Percentiles rank a stretch among this genome's conserved stretches.
phyloP scores from a whole-genome alignment of 208 protist genomes.

The Leishmania amazonensis region DNA sequence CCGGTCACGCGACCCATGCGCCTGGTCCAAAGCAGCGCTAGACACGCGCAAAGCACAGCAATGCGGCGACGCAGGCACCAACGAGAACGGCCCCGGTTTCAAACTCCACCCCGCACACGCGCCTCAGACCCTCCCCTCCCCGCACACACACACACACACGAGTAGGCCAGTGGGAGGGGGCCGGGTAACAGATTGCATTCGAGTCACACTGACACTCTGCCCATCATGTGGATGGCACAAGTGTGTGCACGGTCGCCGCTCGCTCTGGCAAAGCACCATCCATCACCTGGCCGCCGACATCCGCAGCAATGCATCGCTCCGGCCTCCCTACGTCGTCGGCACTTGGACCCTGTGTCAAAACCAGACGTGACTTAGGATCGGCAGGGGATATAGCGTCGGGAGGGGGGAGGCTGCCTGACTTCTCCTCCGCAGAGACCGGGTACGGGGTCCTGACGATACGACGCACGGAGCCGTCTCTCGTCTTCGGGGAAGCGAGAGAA shows the following conservation, averaged over 20 bases:
- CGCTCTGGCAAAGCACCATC: not conserved
- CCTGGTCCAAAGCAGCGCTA: not conserved
- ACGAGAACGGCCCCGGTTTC: not conserved
- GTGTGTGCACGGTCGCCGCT: not conserved
- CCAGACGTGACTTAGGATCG: not conserved
- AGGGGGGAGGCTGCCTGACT: too few species aligned
- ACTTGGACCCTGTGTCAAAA: not conserved
- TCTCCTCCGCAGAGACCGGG: too few species aligned
- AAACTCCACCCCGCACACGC: not conserved
- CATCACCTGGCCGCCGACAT: too few species aligned
- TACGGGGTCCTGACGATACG: not conserved
- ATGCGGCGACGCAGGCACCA: not conserved
- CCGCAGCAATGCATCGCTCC: not conserved
- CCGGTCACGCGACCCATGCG: too few species aligned
- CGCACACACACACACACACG: too few species aligned
- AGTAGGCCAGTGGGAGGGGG: too few species aligned
- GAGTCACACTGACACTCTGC: too few species aligned
- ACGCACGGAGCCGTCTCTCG: not conserved
- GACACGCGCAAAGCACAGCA: not conserved
- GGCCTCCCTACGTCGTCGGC: not conserved
- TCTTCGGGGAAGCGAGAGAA: not conserved
- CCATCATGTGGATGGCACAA: too few species aligned
- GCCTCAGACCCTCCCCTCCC: not conserved
- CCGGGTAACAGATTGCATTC: too few species aligned
- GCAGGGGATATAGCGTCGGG: not conserved